Conservation (phyloP, 1,284 basidiomycete species). For the Leccinum pallidistipes region DNA sequence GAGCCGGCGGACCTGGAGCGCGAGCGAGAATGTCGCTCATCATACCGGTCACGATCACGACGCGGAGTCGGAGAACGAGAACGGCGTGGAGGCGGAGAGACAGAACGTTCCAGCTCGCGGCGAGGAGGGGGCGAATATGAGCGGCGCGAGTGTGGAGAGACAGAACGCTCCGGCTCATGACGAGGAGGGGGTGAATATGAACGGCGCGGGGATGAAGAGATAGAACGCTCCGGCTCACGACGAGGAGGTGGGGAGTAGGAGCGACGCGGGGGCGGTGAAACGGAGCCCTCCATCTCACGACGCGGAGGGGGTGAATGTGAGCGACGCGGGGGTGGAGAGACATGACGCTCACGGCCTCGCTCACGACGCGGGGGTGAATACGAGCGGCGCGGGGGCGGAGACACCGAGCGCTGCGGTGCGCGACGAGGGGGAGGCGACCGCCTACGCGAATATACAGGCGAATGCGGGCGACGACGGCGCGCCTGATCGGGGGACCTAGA, state of each 20-base stretch:
- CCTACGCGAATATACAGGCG: constrained; percentile 31
- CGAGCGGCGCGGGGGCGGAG: constrained; percentile 27
- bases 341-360: constrained; percentile 21
- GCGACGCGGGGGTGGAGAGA: constrained; percentile 27
- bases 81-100: constrained; percentile 27
- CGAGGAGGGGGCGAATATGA: constrained; percentile 38
- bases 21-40: constrained; percentile 24
- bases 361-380: constrained; percentile 30
- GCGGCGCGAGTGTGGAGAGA: constrained; percentile 14
- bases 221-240: neutral
- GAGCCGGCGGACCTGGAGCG: constrained; percentile 40
- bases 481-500: constrained; percentile 25
- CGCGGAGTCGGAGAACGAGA: constrained; percentile 30
- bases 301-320: constrained; percentile 11
- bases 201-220: neutral
- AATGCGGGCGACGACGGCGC: constrained; percentile 27
- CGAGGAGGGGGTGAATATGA: neutral
- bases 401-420: constrained; percentile 21
- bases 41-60: constrained; percentile 23
- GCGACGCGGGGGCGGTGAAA: neutral
- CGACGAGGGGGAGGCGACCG: constrained; percentile 38
- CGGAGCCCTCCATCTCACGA: neutral
- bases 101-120: constrained; percentile 25
- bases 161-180: neutral
- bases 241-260: constrained; percentile 9